phyloP scores from a whole-genome alignment of 139 green algal species.

The Chlorella ohadii region DNA sequence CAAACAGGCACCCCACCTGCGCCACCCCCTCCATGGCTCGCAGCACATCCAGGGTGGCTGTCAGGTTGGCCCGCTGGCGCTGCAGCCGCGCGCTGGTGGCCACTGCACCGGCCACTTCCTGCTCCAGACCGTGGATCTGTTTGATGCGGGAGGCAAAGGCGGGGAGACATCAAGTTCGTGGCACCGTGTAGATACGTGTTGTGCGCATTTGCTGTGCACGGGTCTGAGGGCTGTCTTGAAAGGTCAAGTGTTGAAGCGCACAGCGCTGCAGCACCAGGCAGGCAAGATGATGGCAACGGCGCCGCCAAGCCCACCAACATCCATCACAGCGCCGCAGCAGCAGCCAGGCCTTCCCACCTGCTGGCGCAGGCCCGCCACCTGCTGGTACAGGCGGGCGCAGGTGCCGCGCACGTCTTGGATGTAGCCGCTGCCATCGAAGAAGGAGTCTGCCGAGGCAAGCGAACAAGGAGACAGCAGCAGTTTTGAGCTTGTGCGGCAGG shows the following conservation, averaged over 20 bases:
- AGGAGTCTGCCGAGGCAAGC: conserved; percentile 37
- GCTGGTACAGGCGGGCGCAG: conserved; percentile 56
- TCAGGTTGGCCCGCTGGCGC: conserved; percentile 69
- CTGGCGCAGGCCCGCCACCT: conserved; percentile 56
- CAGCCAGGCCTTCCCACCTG: not conserved
- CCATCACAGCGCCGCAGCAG: no score
- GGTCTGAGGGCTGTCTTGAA: no score
- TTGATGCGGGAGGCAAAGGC: not conserved
- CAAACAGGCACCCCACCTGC: not conserved
- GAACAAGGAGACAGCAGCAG: no score
- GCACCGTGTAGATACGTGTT: no score
- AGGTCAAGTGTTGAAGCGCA: no score
- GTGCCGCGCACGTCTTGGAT: conserved; percentile 75
- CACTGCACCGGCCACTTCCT: conserved; percentile 64
- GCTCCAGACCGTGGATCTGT: conserved; percentile 67
- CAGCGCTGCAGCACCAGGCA: no score
- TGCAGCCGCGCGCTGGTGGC: conserved; percentile 63
- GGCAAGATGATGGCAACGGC: no score
- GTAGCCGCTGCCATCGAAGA: conserved; percentile 77
- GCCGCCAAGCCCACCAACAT: no score
- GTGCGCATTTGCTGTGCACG: no score
- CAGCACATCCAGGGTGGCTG: conserved; percentile 33
- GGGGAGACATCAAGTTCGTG: no score
- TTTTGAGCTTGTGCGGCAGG: no score
- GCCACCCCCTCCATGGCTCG: conserved; percentile 4